A percentile compares a stretch with the other conserved stretches of the same genome.
Evolutionary conservation across 176 grass and related monocot species (phyloP).

Genomic region (Elaeis guineensis): DNA sequence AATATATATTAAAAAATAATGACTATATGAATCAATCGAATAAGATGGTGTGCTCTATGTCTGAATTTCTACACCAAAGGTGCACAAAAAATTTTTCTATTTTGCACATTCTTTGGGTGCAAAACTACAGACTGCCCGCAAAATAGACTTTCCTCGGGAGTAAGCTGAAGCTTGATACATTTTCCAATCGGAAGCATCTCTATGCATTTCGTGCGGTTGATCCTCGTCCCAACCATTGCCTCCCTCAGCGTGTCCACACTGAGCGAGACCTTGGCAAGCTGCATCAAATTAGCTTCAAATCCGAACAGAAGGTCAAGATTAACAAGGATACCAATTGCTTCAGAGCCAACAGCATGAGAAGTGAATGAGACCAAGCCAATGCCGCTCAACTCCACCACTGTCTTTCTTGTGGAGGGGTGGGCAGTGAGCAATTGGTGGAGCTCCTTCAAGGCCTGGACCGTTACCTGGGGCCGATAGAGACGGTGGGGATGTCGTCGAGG

Average conservation of each 20-base stretch:
- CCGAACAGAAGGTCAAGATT: slow-evolving; percentile 44
- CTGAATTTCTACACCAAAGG: too few species aligned
- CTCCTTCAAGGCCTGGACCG: slow-evolving; percentile 60
- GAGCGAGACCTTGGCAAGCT: slow-evolving; percentile 79
- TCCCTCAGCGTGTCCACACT: slow-evolving; percentile 86
- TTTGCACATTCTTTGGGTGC: slow-evolving; percentile 57
- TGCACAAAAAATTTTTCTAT: too few species aligned
- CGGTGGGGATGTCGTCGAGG: slow-evolving; percentile 40
- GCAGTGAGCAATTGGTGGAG: slow-evolving; percentile 36
- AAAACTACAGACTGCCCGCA: slow-evolving; percentile 70
- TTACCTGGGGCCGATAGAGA: slow-evolving; percentile 91
- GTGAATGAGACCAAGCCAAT: slow-evolving; percentile 60
- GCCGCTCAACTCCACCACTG: slow-evolving; percentile 44
- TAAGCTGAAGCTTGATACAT: slow-evolving; percentile 77
- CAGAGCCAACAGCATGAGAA: slow-evolving; percentile 71
- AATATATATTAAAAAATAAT: too few species aligned
- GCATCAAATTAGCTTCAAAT: slow-evolving; percentile 59
- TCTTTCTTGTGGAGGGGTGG: slow-evolving; percentile 66
- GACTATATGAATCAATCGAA: too few species aligned
- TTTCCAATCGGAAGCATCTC: slow-evolving; percentile 67
- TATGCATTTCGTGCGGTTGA: slow-evolving; percentile 71
- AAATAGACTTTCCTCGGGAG: slow-evolving; percentile 43
- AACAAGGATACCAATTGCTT: slow-evolving; percentile 68
- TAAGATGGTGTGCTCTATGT: too few species aligned
- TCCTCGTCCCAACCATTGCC: slow-evolving; percentile 67